Evolutionary conservation across 768 basidiomycete species (phyloP), one percentile per base, ranked within the genome.

Genomic region (Mycena maculata): DNA sequence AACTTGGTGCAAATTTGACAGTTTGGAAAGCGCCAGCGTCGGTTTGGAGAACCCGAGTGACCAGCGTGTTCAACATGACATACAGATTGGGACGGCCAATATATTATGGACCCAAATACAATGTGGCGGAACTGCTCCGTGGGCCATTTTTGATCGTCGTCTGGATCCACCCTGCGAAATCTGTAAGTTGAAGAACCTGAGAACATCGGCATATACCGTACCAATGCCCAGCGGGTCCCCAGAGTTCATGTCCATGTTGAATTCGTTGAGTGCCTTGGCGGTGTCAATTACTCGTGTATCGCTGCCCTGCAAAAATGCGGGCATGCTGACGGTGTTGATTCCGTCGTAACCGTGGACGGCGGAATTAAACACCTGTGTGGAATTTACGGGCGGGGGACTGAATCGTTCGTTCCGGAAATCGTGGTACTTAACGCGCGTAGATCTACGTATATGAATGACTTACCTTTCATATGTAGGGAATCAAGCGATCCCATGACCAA

Each of bases 211-310:
- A 1, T 61, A 31, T 7, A n/a, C n/a, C 33, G 33, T n/a, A 67
- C 69, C 66, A 15, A 68, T 47, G 10, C 71, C 71, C 20, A 72
- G 33, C 3, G 52, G 69, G 23, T 64, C 58, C 1, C 81, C 81
- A 12, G 73, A 72, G 62, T 82, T 80, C 60, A 75, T 72, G 64
- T 82, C 81, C 12, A 69, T 15, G 45, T 77, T 79, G 67, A 74
- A 82, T 18, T 74, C 69, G 2, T 70, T 48, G 45, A 64, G 47
- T 4, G 76, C 67, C 18, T 63, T 23, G 5, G 76, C 72, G 1
- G 78, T 72, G 41, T 70, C 48, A 15, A 79, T 45, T 18, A 77
- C 72, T 1, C 68, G 69, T 10, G 55, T 31, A 56, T 76, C 73
- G 36, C 71, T 56, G 39, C 50, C 41, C 3, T 60, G 68, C 12